Percentiles rank a stretch among this genome's conserved stretches.
Conservation (phyloP, 1,139 yeast genomes). For the Debaryomyces fabryi region DNA sequence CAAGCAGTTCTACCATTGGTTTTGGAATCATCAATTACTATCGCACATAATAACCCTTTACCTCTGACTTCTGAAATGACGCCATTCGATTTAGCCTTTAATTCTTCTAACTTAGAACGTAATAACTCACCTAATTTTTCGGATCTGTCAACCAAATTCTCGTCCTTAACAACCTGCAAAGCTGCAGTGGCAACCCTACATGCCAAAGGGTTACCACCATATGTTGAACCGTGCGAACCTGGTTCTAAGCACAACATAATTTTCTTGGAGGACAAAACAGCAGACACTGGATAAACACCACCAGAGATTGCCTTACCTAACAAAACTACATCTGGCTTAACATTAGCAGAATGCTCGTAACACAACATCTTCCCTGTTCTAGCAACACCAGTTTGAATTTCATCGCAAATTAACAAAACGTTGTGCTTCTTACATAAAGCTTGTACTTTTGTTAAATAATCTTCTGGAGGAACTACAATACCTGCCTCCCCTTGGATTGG, state of each 20-base stretch:
- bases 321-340: constrained; percentile 83
- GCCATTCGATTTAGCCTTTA: constrained; percentile 65
- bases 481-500: constrained; percentile 99
- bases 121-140: constrained; percentile 69
- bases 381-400: constrained; percentile 96
- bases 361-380: constrained; percentile 95
- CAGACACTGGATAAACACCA: constrained; percentile 91
- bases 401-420: constrained; percentile 89
- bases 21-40: constrained; percentile 83
- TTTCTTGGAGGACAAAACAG: constrained; percentile 83
- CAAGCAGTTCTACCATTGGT: constrained; percentile 93
- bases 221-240: constrained; percentile 97
- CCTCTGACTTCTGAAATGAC: constrained; percentile 92
- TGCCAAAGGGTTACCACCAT: constrained; percentile 97
- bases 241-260: constrained; percentile 91
- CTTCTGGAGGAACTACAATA: constrained; percentile 88
- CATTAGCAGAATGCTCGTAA: constrained; percentile 79
- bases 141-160: constrained; percentile 81
- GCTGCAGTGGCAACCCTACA: constrained; percentile 96
- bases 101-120: constrained; percentile 63
- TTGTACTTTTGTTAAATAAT: constrained; percentile 73
- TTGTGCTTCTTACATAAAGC: constrained; percentile 81
- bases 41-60: constrained; percentile 84
- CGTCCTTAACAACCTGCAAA: constrained; percentile 84
- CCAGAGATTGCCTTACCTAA: constrained; percentile 96